Conservation (phyloP, 2,329 filamentous ascomycete genomes). For the Aspergillus spinulosporus region DNA sequence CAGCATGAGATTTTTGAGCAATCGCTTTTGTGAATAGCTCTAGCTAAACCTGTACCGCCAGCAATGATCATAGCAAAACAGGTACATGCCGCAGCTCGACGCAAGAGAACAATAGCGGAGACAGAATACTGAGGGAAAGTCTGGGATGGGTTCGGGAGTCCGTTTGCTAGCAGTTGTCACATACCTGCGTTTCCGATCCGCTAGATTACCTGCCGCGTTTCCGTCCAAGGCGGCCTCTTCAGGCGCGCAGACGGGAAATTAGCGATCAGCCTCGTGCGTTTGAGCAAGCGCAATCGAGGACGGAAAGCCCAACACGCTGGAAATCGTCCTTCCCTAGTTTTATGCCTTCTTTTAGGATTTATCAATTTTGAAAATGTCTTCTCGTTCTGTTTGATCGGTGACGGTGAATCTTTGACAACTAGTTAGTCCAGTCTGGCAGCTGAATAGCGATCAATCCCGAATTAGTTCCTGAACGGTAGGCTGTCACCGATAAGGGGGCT, state of each 20-base stretch:
- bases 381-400: conserved; percentile 8
- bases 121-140: conserved; percentile 40
- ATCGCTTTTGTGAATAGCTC: conserved; percentile 12
- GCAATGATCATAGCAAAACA: conserved; percentile 49
- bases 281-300: conserved; percentile 29
- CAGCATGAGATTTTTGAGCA: conserved; percentile 23
- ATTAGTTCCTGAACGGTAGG: conserved; percentile 20
- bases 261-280: conserved; percentile 17
- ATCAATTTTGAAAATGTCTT: conserved; percentile 5
- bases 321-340: conserved; percentile 20
- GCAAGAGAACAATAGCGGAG: conserved; percentile 19
- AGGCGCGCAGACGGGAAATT: conserved; percentile 20
- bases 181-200: conserved; percentile 47
- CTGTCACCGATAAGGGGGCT: conserved; percentile 22
- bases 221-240: conserved; percentile 27
- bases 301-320: conserved; percentile 20
- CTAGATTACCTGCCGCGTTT: conserved; percentile 25
- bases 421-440: conserved; percentile 23
- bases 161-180: conserved; percentile 65
- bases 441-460: conserved; percentile 16
- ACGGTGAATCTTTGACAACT: conserved; percentile 15
- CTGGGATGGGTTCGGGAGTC: conserved; percentile 55
- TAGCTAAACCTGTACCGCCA: conserved; percentile 28
- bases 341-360: conserved; percentile 9
- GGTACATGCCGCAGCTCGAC: conserved; percentile 9